Evolutionary conservation across 1,284 basidiomycete species (phyloP), one percentile per base, ranked within the genome.

Genomic region (Marasmius fiardii): DNA sequence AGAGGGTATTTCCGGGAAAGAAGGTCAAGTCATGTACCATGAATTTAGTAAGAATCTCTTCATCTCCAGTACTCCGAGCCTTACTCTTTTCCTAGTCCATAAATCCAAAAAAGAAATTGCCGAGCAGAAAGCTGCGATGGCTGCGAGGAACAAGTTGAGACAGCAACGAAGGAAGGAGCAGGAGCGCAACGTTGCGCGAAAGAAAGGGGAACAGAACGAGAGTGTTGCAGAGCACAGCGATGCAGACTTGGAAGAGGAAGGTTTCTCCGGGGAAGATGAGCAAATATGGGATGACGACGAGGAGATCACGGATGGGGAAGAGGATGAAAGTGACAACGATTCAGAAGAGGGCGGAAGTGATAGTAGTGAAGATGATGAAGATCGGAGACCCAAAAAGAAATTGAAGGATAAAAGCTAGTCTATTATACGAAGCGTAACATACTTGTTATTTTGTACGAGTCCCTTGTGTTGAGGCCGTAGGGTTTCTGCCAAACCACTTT

Each of bases 1-100:
- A 18, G 95, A 98, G 71, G 95, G 95, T n/a, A 76, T 93, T 7
- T 92, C 93, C 3, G 93, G 93, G 8, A 90, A 84, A 67, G 92
- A 95, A 68, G 91, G 93, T 2, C 81, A 82, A 61, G 93, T 97
- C 1, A 87, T 98, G 44, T 95, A 90, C 74, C 95, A 98, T 69
- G 88, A 92, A 71, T 90, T 95, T 64, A 88, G 93, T 92, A 61
- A 63, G 87, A 76, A 34, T 10, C 43, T 45, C 34, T 18, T 48
- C 48, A 34, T 43, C 51, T 53, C 21, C 21, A 24, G 49, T 24
- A 50, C 34, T 43, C 55, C 39, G 41, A 45, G 48, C 21, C 51
- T 55, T 55, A 34, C 58, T 20, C 34, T n/a, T 16, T 41, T 41
- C n/a, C n/a, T 68, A 94, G 92, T 95, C 52, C 90, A 90, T 74